These are phyloP conservation scores for Penicillium paxilli DNA, from an alignment of 495 filamentous ascomycete species.

Conservation along the genomic window DNA sequence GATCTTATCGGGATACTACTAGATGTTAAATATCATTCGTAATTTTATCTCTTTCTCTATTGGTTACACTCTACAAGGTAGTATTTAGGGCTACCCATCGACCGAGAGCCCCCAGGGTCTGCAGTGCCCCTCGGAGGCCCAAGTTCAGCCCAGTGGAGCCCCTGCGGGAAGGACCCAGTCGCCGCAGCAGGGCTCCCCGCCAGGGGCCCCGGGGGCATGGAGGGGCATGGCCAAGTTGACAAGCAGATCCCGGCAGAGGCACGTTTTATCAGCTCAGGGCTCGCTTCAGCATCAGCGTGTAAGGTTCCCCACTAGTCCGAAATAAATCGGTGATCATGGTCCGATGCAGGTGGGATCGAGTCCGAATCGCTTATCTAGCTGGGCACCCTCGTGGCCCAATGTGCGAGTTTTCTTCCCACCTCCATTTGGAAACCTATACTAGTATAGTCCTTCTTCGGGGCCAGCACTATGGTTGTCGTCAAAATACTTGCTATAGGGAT, in stretches of 20 bases:
- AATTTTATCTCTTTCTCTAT: background rate
- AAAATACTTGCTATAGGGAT: background rate
- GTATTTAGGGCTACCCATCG: background rate
- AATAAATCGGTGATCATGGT: background rate
- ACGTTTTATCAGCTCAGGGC: background rate
- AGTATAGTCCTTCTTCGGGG: background rate
- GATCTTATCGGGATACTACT: too few species aligned
- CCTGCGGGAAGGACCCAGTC: background rate
- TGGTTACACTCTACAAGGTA: background rate
- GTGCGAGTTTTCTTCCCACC: background rate
- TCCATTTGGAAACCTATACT: background rate
- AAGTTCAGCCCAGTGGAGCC: background rate
- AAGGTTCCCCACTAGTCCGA: background rate
- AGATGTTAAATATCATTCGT: too few species aligned
- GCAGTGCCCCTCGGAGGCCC: background rate
- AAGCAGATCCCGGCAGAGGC: background rate
- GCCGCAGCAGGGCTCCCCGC: background rate
- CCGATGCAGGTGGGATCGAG: background rate
- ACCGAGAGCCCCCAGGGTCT: background rate
- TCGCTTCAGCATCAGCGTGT: background rate
- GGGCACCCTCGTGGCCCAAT: background rate
- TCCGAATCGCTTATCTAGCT: conserved; percentile 1
- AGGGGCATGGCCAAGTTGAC: background rate
- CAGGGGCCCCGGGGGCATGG: background rate
- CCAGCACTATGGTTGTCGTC: background rate